phyloP scores from a whole-genome alignment of 2,329 filamentous ascomycete genomes.

The Bisporella sp. region DNA sequence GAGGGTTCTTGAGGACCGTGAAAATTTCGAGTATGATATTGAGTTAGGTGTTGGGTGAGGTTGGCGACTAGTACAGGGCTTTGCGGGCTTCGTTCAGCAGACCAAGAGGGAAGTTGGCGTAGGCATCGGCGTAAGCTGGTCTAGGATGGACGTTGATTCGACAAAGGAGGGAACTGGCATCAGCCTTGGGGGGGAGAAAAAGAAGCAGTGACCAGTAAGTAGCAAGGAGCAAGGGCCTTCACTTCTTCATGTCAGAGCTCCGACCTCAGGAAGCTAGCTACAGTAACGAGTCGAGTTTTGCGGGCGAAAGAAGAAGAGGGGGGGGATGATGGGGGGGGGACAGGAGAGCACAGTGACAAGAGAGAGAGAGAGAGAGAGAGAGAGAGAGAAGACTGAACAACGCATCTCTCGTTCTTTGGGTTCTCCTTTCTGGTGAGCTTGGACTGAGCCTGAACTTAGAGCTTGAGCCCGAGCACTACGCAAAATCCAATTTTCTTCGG shows the following conservation, averaged over 20 bases:
- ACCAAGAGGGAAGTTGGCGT: too few relatives aligned
- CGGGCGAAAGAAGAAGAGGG: neutral
- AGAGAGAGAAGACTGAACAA: neutral
- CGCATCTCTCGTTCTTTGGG: neutral
- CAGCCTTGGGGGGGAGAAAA: conserved; percentile 2
- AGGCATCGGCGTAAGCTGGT: too few relatives aligned
- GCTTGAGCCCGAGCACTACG: too few relatives aligned
- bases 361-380: neutral
- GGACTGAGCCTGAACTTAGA: too few relatives aligned
- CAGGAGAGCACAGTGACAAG: neutral
- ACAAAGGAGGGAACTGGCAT: too few relatives aligned
- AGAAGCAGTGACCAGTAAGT: neutral
- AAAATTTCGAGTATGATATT: too few relatives aligned
- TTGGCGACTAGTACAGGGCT: too few relatives aligned
- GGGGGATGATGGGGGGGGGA: neutral
- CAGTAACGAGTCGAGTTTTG: neutral
- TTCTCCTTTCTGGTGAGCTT: neutral
- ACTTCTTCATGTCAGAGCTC: conserved; percentile 1
- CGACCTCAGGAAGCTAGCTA: neutral
- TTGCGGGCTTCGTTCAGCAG: too few relatives aligned
- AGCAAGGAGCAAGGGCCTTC: conserved; percentile 3
- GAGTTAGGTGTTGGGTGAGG: too few relatives aligned
- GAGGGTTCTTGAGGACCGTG: too few relatives aligned
- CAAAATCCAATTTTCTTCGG: too few relatives aligned
- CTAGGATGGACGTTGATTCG: too few relatives aligned